Base-by-base conservation (phyloP, 2,329 filamentous ascomycete species). In the Penicillium corylophilum region DNA sequence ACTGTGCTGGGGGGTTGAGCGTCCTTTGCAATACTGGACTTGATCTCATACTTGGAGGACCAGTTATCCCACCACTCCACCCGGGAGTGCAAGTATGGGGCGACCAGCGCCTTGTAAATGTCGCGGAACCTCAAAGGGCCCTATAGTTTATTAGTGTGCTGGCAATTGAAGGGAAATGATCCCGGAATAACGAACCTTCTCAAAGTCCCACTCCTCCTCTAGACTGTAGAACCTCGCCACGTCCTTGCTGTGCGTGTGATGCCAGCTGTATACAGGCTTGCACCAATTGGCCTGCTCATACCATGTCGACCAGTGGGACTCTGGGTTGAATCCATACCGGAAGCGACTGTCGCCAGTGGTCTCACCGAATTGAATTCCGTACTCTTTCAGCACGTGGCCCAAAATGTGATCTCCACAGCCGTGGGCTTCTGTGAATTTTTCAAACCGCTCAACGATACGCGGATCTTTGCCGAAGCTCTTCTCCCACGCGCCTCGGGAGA, bases 361-460 rank as follows among this genome's bases (percentile, higher is more conserved):
- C 29, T 61, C 55, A 67, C 74, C 72, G 46, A 77, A 71, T 8
- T 73, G 68, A 1, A 82, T 69, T 0, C 71, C 72, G n/a, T 76
- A 76, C 46, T 82, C 77, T 47, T 77, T 73, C 44, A 83, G 57
- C 3, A 77, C 77, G 38, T 74, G 57, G 4, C 74, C 73, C 36
- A 82, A 72, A 26, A 82, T 72, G 47, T 74, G 74, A 59, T 83
- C 81, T 9, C 81, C 80, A 54, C 79, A 83, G 56, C 80, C 82
- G 74, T 72, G 20, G 60, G 63, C 33, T 66, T 56, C 56, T 12
- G 59, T 62, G 23, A 61, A 63, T 5, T 43, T 54, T 50, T 82
- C 80, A 56, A 72, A 82, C 49, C 70, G 68, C 44, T 78, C 77
- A 5, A 71, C 78, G 7, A 82, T 65, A 2, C 72, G 71, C 1